These are phyloP conservation scores for Sisymbrium altissimum DNA, from an alignment of 345 rosid genomes.

Conservation along the genomic window DNA sequence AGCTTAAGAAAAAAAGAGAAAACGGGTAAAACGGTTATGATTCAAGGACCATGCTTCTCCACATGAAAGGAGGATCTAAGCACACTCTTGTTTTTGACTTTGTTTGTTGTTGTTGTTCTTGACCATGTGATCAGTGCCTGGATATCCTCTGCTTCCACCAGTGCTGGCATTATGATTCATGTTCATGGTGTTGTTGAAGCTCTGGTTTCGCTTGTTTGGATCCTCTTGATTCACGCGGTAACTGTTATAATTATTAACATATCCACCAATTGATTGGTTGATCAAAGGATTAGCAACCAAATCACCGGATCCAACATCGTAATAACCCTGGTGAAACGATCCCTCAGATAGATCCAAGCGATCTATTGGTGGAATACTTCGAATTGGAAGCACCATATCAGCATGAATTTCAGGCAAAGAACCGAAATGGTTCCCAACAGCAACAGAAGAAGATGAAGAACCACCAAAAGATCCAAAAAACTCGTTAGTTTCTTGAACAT, in stretches of 20 bases:
- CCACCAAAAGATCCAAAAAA: not conserved
- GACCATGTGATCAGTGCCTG: conserved; percentile 1
- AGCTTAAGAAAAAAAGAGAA: not conserved
- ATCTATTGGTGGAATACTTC: not conserved
- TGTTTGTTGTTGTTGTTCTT: not conserved
- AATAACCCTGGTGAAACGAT: not conserved
- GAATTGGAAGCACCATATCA: not conserved
- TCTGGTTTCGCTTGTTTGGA: conserved; percentile 5
- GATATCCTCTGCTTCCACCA: conserved; percentile 14
- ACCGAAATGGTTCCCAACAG: not conserved
- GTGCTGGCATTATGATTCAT: not conserved
- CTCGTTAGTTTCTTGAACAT: conserved; percentile 14
- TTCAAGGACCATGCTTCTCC: not conserved
- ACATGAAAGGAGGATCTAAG: not conserved
- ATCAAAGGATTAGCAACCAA: conserved; percentile 12
- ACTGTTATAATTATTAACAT: not conserved
- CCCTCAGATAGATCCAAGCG: not conserved
- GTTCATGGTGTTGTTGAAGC: not conserved
- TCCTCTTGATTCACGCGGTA: not conserved
- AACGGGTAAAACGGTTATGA: not conserved
- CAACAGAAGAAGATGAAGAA: not conserved
- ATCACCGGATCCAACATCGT: conserved; percentile 5
- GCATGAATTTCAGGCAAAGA: not conserved
- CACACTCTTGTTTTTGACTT: not conserved
- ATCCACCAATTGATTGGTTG: conserved; percentile 1